Conservation (phyloP, 2,329 filamentous ascomycete species). For the Phyllosticta citrichinensis region DNA sequence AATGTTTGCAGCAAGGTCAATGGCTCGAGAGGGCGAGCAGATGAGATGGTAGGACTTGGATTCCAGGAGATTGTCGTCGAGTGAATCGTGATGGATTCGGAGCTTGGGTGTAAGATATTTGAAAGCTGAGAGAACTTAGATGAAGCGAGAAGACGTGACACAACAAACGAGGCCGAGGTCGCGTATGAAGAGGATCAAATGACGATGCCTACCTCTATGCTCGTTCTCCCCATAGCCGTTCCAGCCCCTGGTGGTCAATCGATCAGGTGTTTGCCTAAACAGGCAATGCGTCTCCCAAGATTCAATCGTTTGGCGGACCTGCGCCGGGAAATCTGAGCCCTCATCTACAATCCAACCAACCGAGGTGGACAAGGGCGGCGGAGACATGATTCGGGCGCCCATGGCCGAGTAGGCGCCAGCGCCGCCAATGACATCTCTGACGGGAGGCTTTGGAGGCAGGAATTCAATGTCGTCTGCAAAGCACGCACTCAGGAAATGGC, state of each 20-base stretch:
- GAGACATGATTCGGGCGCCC: slow-evolving; percentile 80
- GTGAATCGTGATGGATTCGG: slow-evolving; percentile 62
- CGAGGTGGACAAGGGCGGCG: slow-evolving; percentile 49
- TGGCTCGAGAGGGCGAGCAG: slow-evolving; percentile 68
- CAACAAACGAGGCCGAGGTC: neutral
- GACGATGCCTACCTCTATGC: slow-evolving; percentile 41
- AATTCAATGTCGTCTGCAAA: slow-evolving; percentile 82
- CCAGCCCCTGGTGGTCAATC: slow-evolving; percentile 82
- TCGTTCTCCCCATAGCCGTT: slow-evolving; percentile 72
- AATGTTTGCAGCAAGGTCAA: slow-evolving; percentile 65
- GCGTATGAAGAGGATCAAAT: slow-evolving; percentile 1
- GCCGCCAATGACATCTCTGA: slow-evolving; percentile 73
- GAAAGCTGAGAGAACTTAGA: slow-evolving; percentile 46
- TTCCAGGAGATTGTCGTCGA: slow-evolving; percentile 56
- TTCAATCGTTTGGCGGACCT: slow-evolving; percentile 53
- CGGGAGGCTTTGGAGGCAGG: slow-evolving; percentile 55
- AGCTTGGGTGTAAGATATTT: slow-evolving; percentile 80
- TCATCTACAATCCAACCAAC: slow-evolving; percentile 89
- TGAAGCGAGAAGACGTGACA: neutral
- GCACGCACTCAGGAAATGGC: slow-evolving; percentile 5
- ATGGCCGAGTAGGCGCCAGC: slow-evolving; percentile 80
- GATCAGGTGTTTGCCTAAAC: slow-evolving; percentile 53
- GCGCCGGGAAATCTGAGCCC: slow-evolving; percentile 73
- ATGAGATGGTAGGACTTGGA: slow-evolving; percentile 80
- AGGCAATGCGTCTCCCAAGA: slow-evolving; percentile 68